Base-by-base conservation (phyloP, 2,329 filamentous ascomycete genomes). In the Fusarium napiforme region DNA sequence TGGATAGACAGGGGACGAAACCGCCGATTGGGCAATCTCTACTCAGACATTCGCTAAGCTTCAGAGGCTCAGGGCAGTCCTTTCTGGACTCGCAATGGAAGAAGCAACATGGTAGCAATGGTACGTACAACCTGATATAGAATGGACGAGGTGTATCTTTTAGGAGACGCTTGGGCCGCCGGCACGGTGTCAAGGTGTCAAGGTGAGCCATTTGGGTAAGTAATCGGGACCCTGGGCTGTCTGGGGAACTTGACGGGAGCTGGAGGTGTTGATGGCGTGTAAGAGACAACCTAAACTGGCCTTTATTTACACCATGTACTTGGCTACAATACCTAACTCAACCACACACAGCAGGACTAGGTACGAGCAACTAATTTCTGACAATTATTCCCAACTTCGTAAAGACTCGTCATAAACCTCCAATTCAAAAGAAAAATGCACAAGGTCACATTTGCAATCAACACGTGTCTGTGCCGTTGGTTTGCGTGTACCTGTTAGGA, bases 391-490 rank as follows among this genome's bases (percentile, higher is more conserved):
- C 52, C 46, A 36, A 58, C 50, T 62, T 56, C 16, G n/a, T 49
- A 23, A 18, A 40, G 21, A 46, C 47, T 60, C 30, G 60, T 53
- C 26, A 37, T 39, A 50, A 60, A 64, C 46, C 67, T 62, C 55
- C 62, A 40, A 45, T 57, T 7, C 14, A 30, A 21, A 28, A 28
- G 7, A 28, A 15, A 36, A 52, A 67, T 71, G 73, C 76, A 71
- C 63, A 62, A 56, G 68, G 74, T 78, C 71, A 75, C 74, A 76
- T 70, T 78, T 65, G 32, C 64, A 61, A 43, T 56, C 63, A 74
- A 60, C 73, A 78, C 75, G 75, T 78, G 75, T 75, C 60, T 75
- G 62, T 49, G 72, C 73, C 73, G 67, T 77, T 75, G 73, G 65
- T 73, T 73, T 77, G 75, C 71, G 71, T 72, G 66, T 57, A 74